A percentile compares a stretch with the other conserved stretches of the same genome.
Conservation (phyloP, 257 asterid species). For the Rehmannia glutinosa region DNA sequence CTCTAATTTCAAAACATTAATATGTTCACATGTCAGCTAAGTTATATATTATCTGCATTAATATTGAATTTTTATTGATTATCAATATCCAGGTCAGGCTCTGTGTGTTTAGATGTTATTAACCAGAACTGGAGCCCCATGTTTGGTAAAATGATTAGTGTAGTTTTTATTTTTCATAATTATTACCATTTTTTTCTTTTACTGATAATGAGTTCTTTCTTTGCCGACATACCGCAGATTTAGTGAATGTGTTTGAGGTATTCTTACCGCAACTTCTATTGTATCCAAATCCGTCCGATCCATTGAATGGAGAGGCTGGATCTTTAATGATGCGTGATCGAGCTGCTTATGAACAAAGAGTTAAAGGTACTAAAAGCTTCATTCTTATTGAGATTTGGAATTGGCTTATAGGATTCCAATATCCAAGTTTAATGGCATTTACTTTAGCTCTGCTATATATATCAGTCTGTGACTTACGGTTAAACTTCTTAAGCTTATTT, state of each 20-base stretch:
- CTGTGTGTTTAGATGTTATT: slow-evolving; percentile 94
- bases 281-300: slow-evolving; percentile 96
- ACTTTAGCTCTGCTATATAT: no score
- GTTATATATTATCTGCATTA: no score
- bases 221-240: slow-evolving; percentile 39
- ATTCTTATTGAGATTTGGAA: not conserved
- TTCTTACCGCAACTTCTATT: slow-evolving; percentile 91
- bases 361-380: slow-evolving; percentile 59
- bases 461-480: no score
- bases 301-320: slow-evolving; percentile 96
- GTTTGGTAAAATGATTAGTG: slow-evolving; percentile 88
- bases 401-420: not conserved
- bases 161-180: slow-evolving; percentile 2
- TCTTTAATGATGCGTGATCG: slow-evolving; percentile 93
- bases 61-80: no score
- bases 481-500: no score
- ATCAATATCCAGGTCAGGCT: slow-evolving; percentile 79
- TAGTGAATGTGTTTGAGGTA: slow-evolving; percentile 92
- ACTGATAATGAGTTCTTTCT: not conserved
- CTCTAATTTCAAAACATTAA: no score
- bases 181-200: no score
- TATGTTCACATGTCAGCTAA: no score
- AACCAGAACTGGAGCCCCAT: slow-evolving; percentile 99
- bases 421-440: no score
- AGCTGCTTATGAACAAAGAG: slow-evolving; percentile 69